Conservation (phyloP, 1,284 basidiomycete genomes). For the Microbotryum violaceum region DNA sequence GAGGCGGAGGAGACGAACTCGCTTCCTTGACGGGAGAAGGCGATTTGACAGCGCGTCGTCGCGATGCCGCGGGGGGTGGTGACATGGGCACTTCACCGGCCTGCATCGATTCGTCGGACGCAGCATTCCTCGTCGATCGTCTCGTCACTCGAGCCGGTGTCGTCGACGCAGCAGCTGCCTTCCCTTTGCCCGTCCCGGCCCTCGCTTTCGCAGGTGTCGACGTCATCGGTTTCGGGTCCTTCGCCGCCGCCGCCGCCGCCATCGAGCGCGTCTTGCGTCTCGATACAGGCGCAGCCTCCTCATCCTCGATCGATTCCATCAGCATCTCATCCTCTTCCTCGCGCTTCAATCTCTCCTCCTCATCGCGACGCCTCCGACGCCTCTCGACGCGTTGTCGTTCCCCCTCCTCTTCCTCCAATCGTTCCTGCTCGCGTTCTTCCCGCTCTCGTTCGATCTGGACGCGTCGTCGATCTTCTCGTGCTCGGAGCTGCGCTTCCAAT, state of each 20-base stretch:
- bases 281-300: background rate
- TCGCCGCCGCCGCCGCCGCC: background rate
- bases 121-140: too few relatives aligned
- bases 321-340: conserved; percentile 15
- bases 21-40: conserved; percentile 3
- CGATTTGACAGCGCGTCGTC: background rate
- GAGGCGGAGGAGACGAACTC: conserved; percentile 1
- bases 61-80: too few relatives aligned
- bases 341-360: conserved; percentile 16
- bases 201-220: conserved; percentile 2
- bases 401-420: conserved; percentile 10
- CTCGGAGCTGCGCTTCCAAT: conserved; percentile 19
- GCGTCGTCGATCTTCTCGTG: conserved; percentile 23
- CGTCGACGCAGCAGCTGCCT: conserved; percentile 4
- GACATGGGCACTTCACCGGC: too few relatives aligned
- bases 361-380: background rate
- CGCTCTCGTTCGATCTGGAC: conserved; percentile 18
- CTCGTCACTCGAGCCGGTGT: background rate
- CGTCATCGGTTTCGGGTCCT: background rate
- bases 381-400: conserved; percentile 12
- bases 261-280: conserved; percentile 14
- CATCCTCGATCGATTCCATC: conserved; percentile 8
- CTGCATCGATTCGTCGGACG: too few relatives aligned
- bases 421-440: conserved; percentile 22
- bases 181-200: conserved; percentile 2